A percentile compares a stretch with the other conserved stretches of the same genome.
Evolutionary conservation across 2,329 filamentous ascomycete genomes (phyloP).

Genomic region (Diplodia scrobiculata): DNA sequence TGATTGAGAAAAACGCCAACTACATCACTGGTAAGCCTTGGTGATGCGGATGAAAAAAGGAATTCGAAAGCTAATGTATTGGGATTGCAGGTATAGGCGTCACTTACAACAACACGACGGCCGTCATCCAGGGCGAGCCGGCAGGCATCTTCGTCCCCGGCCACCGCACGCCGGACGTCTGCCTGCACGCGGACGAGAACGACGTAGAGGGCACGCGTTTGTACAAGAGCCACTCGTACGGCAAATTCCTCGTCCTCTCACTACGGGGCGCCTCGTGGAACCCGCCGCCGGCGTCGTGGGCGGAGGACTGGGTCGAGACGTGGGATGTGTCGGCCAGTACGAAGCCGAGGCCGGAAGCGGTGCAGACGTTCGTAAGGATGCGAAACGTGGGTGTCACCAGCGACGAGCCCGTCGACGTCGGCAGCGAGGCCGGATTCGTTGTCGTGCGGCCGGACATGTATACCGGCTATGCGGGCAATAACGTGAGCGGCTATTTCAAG

Average conservation of each 20-base stretch:
- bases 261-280: slow-evolving; percentile 10
- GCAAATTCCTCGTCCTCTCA: slow-evolving; percentile 27
- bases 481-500: slow-evolving; percentile 22
- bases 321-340: slow-evolving; percentile 18
- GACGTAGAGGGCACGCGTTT: slow-evolving; percentile 8
- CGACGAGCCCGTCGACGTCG: slow-evolving; percentile 16
- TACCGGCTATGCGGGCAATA: slow-evolving; percentile 24
- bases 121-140: slow-evolving; percentile 15
- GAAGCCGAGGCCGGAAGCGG: not conserved
- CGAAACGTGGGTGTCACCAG: slow-evolving; percentile 16
- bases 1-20: slow-evolving; percentile 53
- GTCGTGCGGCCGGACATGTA: slow-evolving; percentile 26
- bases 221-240: slow-evolving; percentile 20
- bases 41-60: no score
- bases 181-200: slow-evolving; percentile 9
- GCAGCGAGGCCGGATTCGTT: slow-evolving; percentile 1
- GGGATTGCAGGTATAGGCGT: slow-evolving; percentile 43
- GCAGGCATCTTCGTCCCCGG: slow-evolving; percentile 27
- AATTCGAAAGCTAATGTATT: not conserved
- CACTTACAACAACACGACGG: slow-evolving; percentile 40
- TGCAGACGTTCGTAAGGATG: slow-evolving; percentile 5
- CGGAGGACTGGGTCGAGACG: slow-evolving; percentile 17
- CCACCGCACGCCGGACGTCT: slow-evolving; percentile 25
- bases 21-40: slow-evolving; percentile 50
- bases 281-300: slow-evolving; percentile 19